Conservation (phyloP, 2,329 filamentous ascomycete genomes). For the Dactylellina sp. region DNA sequence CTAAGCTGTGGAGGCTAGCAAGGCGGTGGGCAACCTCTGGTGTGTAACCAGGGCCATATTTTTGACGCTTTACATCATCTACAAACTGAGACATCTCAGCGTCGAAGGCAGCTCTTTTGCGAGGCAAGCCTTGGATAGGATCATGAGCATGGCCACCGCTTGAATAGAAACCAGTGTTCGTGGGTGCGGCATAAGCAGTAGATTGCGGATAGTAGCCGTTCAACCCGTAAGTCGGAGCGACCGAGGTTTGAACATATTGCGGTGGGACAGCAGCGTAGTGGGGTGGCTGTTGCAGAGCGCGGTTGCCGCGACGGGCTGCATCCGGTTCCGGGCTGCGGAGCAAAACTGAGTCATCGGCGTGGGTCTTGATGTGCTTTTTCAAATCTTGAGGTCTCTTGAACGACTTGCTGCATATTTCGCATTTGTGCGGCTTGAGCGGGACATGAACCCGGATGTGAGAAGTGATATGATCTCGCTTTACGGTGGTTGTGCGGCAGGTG, state of each 20-base stretch:
- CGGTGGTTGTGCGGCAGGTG: conserved; percentile 92
- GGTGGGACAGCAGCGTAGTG: conserved; percentile 54
- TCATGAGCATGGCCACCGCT: conserved; percentile 76
- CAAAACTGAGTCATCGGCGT: conserved; percentile 60
- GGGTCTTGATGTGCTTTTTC: conserved; percentile 93
- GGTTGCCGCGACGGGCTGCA: conserved; percentile 62
- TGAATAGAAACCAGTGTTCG: conserved; percentile 67
- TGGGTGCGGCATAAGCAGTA: conserved; percentile 22
- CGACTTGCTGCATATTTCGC: conserved; percentile 97
- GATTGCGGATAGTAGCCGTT: conserved; percentile 51
- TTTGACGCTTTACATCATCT: conserved; percentile 87
- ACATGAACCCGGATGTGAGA: conserved; percentile 99
- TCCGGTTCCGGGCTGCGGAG: conserved; percentile 72
- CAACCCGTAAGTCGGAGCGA: conserved; percentile 43
- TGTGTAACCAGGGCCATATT: conserved; percentile 90
- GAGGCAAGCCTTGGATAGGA: conserved; percentile 67
- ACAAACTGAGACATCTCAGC: conserved; percentile 76
- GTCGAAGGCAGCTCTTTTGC: conserved; percentile 51
- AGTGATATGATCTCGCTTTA: conserved; percentile 99
- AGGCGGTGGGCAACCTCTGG: conserved; percentile 89
- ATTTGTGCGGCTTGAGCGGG: conserved; percentile 98
- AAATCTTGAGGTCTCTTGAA: conserved; percentile 99
- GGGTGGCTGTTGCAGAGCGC: conserved; percentile 56
- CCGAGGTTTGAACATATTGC: conserved; percentile 48
- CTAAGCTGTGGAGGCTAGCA: conserved; percentile 78